Base-by-base conservation (phyloP, 2,329 filamentous ascomycete species). In the Apiospora marii region DNA sequence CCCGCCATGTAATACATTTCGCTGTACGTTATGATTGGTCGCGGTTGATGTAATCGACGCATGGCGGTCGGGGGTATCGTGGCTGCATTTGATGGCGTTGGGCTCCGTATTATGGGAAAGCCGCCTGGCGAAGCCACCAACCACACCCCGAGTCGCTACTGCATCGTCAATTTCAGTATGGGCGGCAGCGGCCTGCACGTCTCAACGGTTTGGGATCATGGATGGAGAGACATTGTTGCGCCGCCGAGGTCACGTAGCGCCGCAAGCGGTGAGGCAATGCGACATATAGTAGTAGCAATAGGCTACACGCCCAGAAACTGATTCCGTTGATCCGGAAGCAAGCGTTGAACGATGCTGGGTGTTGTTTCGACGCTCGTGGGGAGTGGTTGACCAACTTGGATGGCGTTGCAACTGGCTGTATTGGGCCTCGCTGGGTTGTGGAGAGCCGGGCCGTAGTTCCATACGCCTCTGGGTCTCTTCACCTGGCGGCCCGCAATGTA, bases 311-410 rank as follows among this genome's bases (percentile, higher is more conserved):
- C 34, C 7, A 41, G 22, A 3, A n/a, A 64, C 41, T 41, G n/a
- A 19, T 64, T 41, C 58, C 58, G 58, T 64, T 64, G 58, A 64
- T 64, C 58, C 58, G 58, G 19, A 19, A 12, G 34, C 58, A 41
- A 22, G 34, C 12, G 22, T 41, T 41, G 34, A 64, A 41, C 3
- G 34, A 41, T 64, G 19, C 12, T 3, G 12, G 58, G 58, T 14
- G 34, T 24, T 41, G 34, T 64, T 64, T 64, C 16, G 34, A 37
- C 30, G 16, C 16, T 61, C 53, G 53, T 37, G 53, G 53, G 30
- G 51, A 58, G 30, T n/a, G 53, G 30, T n/a, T 22, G 27, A 61
- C 30, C 3, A 34, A 30, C 8, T 37, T 34, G 53, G 49, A 22
- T 19, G 22, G 53, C 53, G 34, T 64, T 64, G 58, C 58, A 24